phyloP scores from a whole-genome alignment of 176 grass and related monocot species.

The Saccharum officinarum region DNA sequence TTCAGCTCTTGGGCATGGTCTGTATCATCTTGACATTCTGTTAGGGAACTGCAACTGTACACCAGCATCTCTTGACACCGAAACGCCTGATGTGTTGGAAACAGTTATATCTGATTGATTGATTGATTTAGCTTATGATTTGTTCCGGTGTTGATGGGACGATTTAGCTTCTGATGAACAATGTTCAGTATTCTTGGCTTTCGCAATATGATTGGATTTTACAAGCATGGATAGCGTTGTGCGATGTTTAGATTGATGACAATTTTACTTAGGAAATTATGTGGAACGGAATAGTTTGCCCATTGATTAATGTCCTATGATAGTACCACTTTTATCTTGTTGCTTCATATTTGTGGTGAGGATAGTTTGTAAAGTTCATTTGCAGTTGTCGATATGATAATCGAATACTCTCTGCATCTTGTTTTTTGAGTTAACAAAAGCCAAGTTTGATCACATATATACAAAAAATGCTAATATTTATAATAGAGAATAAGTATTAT shows the following conservation, averaged over 20 bases:
- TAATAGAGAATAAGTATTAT: too few relatives aligned
- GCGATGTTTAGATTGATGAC: neutral
- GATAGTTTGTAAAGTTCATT: neutral
- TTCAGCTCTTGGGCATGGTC: slow-evolving; percentile 21
- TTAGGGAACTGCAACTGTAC: slow-evolving; percentile 32
- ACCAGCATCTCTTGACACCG: neutral
- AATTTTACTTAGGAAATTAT: neutral
- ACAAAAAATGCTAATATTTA: too few relatives aligned
- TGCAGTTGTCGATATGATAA: too few relatives aligned
- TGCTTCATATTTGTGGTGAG: neutral
- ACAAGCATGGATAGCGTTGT: neutral
- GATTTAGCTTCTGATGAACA: neutral
- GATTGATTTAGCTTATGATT: neutral
- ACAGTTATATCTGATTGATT: slow-evolving; percentile 9
- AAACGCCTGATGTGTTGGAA: slow-evolving; percentile 25
- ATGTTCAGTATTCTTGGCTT: neutral
- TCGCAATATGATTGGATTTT: neutral
- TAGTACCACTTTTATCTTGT: too few relatives aligned
- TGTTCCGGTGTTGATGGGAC: neutral
- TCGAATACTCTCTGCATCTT: too few relatives aligned
- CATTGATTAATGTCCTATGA: neutral
- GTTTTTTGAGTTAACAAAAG: too few relatives aligned
- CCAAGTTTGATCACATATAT: too few relatives aligned
- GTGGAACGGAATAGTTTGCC: neutral
- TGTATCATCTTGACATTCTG: slow-evolving; percentile 34